Base-by-base conservation (phyloP, 768 basidiomycete genomes). In the Serendipita sp. region DNA sequence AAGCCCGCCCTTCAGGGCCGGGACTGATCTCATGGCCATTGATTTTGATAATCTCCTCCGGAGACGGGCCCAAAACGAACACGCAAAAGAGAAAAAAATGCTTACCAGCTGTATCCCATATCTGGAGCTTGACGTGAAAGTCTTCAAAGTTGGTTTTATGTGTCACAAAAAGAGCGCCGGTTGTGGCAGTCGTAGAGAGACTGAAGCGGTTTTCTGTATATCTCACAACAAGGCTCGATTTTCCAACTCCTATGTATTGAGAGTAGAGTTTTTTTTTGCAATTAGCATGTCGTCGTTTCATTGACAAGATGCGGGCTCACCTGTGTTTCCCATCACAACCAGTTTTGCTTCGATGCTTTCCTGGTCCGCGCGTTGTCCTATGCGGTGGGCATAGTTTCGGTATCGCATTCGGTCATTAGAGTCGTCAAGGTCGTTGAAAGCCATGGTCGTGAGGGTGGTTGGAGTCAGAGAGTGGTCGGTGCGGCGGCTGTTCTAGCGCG, bases 181-280 rank as follows among this genome's bases (percentile, higher is more conserved):
- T 89, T 65, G 93, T 94, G 37, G 91, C 88, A 44, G 88, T 88
- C 73, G 88, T 87, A 78, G 87, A 85, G 64, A 87, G 86, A 76
- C 87, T 85, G 76, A 92, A 95, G 74, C 81, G 87, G 77, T 91
- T 85, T 75, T 91, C 87, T 68, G 89, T 91, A 75, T 92, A 94
- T 64, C 93, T 83, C 71, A 88, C 83, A 65, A 95, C 80, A 64
- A 96, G 83, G 71, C 88, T 90, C 66, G 92, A 92, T 78, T 94
- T 94, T 69, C 92, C 91, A 64, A 94, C 91, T 70, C 89, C 89
- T 91, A 68, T 36, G 66, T 62, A 40, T 62, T 45, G 6, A 50
- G 64, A 27, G 18, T 55, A 31, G 5, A 50, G 31, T 8, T 3
- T 13, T 40, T 40, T 40, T 40, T 40, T 5, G 13, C 40, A 5